Conservation (phyloP, 2,329 filamentous ascomycete genomes). For the Aspergillus fructus region DNA sequence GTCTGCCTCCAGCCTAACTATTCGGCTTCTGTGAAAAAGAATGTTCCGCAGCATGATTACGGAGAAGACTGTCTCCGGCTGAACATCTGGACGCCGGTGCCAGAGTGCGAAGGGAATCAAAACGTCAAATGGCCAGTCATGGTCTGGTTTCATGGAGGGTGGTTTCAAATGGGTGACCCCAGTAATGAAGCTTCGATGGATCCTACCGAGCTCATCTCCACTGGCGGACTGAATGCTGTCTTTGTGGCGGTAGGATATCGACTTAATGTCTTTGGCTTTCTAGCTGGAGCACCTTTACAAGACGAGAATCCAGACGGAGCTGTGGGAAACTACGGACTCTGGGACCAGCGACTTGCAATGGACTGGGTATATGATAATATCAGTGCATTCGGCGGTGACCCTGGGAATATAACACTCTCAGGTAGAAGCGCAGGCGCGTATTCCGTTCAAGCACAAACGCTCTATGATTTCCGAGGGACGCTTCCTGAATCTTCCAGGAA, state of each 20-base stretch:
- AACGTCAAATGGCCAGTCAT: slow-evolving; percentile 31
- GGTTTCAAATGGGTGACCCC: slow-evolving; percentile 50
- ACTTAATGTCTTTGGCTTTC: slow-evolving; percentile 51
- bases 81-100: slow-evolving; percentile 50
- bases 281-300: slow-evolving; percentile 34
- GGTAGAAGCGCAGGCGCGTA: slow-evolving; percentile 49
- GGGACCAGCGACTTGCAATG: slow-evolving; percentile 52
- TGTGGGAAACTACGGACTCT: slow-evolving; percentile 44
- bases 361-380: slow-evolving; percentile 55
- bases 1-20: slow-evolving; percentile 40
- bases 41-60: slow-evolving; percentile 24
- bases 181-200: slow-evolving; percentile 43
- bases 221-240: slow-evolving; percentile 36
- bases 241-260: slow-evolving; percentile 51
- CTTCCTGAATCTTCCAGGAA: slow-evolving; percentile 27
- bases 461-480: slow-evolving; percentile 38
- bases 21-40: slow-evolving; percentile 6
- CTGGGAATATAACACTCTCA: slow-evolving; percentile 46
- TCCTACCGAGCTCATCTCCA: slow-evolving; percentile 42
- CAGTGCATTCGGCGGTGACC: slow-evolving; percentile 46
- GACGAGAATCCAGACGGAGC: slow-evolving; percentile 21
- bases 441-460: slow-evolving; percentile 32
- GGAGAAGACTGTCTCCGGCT: slow-evolving; percentile 52
- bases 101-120: slow-evolving; percentile 8
- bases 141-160: slow-evolving; percentile 44